Evolutionary conservation across 305 asterid species (phyloP), one percentile per base, ranked within the genome.

Genomic region (Nicotiana rustica): DNA sequence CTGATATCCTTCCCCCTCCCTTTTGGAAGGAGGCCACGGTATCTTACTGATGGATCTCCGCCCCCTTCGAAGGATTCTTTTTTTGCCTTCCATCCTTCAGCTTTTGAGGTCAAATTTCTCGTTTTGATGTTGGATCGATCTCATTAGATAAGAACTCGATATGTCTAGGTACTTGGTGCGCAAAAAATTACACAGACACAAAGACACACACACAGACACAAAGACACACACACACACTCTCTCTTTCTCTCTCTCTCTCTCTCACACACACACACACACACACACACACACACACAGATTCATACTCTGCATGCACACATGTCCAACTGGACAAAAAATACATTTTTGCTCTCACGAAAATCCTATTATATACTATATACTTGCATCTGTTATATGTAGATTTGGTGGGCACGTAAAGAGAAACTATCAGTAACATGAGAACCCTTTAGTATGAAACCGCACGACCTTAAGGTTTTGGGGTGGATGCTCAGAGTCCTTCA

Each of bases 381-480:
- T 33, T 67, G 75, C 75, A 67, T 67, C 25, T 67, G 71, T 57
- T n/a, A 4, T 57, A 57, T 57, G 64, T n/a, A 6, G 64, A 3
- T 57, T 17, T 57, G 8, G 64, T 67, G n/a, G 49, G 75, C 55
- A 67, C 75, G n/a, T 67, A 17, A 52, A 57, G 21, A 57, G 64
- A 67, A 67, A 33, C 75, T 67, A 35, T 15, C 52, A 67, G 52
- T 67, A 67, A 35, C 25, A 67, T 67, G 75, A 35, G 75, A 7
- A 67, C 29, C 52, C 52, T 35, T 67, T 67, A 67, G 75, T 8
- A 35, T 67, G 75, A 17, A 67, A 35, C 3, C 14, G 9, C 75
- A 67, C n/a, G 52, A 41, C 67, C 21, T 18, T 61, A 18, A 61
- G 31, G 31, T 61, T 60, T 60, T 60, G 31, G 66, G 66, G 19